phyloP scores from a whole-genome alignment of 176 grass and related monocot species.

The Aechmea fasciata region DNA sequence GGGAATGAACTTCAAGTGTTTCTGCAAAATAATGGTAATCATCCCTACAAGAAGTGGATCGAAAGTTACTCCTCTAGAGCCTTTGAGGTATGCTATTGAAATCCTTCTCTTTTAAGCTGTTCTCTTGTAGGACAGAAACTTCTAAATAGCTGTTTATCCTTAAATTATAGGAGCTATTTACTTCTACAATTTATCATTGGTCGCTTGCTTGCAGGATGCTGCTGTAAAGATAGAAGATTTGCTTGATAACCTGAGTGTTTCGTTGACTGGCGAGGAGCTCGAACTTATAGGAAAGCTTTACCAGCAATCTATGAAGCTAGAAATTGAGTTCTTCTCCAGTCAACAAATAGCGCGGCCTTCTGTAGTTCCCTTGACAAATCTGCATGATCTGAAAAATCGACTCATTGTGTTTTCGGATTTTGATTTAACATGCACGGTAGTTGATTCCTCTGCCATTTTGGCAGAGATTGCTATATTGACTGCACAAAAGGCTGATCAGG shows the following conservation, averaged over 20 bases:
- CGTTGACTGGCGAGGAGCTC: conserved; percentile 86
- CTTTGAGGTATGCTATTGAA: conserved; percentile 56
- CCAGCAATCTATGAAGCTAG: conserved; percentile 71
- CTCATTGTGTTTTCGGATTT: conserved; percentile 87
- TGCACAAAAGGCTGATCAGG: conserved; percentile 54
- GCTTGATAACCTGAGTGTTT: conserved; percentile 85
- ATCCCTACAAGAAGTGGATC: conserved; percentile 83
- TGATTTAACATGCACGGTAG: conserved; percentile 90
- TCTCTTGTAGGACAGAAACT: not conserved
- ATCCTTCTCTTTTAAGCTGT: not conserved
- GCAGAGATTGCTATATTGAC: conserved; percentile 85
- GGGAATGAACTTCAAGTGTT: conserved; percentile 56
- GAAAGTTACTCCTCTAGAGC: conserved; percentile 51
- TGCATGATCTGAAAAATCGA: conserved; percentile 46
- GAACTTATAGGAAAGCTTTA: conserved; percentile 87
- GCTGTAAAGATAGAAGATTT: conserved; percentile 85
- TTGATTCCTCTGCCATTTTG: conserved; percentile 88
- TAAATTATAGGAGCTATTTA: not conserved
- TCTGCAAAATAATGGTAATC: conserved; percentile 43
- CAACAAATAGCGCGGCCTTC: conserved; percentile 41
- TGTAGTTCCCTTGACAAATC: conserved; percentile 72
- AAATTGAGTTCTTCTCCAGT: conserved; percentile 72
- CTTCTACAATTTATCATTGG: not conserved
- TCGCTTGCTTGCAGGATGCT: conserved; percentile 31
- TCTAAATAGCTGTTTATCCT: too few species aligned